These are phyloP conservation scores for Bacterosira constricta DNA, from an alignment of 108 stramenopile species.

Conservation along the genomic window DNA sequence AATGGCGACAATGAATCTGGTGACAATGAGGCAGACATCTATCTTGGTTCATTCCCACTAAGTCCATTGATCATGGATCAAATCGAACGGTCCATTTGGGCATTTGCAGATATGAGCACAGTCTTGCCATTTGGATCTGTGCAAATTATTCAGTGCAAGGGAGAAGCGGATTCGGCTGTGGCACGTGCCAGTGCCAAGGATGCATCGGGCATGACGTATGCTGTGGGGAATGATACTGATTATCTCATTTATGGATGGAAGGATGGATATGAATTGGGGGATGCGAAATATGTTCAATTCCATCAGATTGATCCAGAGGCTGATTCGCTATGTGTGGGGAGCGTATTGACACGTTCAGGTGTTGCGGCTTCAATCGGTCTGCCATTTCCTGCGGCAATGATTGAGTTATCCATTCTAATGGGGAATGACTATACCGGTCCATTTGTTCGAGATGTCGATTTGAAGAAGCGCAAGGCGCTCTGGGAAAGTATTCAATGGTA, in stretches of 20 bases:
- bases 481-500: constrained; percentile 36
- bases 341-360: constrained; percentile 21
- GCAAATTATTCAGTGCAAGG: constrained; percentile 48
- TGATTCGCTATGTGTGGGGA: neutral
- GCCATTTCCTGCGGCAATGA: constrained; percentile 43
- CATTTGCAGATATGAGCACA: constrained; percentile 8
- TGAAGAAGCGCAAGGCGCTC: constrained; percentile 16
- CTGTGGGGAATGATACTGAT: constrained; percentile 67
- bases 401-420: constrained; percentile 65
- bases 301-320: constrained; percentile 16
- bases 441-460: constrained; percentile 24
- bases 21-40: constrained; percentile 34
- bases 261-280: neutral
- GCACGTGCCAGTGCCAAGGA: constrained; percentile 51
- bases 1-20: constrained; percentile 12
- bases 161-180: constrained; percentile 71
- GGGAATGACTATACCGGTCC: constrained; percentile 72
- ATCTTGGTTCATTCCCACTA: constrained; percentile 46
- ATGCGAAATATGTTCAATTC: constrained; percentile 59
- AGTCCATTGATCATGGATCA: constrained; percentile 43
- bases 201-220: constrained; percentile 27
- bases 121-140: constrained; percentile 22
- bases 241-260: constrained; percentile 56
- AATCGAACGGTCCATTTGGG: constrained; percentile 16
- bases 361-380: constrained; percentile 51